A percentile compares a stretch with the other conserved stretches of the same genome.
phyloP scores from a whole-genome alignment of 148 eudicot species.

The Vaccinium myrtillus region DNA sequence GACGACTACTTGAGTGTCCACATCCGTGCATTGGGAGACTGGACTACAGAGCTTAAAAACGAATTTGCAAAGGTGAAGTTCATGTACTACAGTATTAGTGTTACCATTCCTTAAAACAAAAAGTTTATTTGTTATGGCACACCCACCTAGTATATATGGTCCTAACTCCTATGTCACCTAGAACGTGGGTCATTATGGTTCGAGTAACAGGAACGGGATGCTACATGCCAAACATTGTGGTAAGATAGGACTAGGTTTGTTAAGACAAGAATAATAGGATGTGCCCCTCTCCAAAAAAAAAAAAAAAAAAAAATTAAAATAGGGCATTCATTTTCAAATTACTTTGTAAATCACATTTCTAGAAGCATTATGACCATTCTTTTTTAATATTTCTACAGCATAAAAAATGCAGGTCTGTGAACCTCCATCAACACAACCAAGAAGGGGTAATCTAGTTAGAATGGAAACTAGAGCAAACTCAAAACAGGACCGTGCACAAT shows the following conservation, averaged over 20 bases:
- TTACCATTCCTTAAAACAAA: not conserved
- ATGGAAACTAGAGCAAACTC: slow-evolving; percentile 59
- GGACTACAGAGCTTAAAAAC: slow-evolving; percentile 73
- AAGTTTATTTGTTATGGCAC: not conserved
- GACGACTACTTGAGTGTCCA: slow-evolving; percentile 89
- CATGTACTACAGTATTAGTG: not conserved
- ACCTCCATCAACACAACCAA: slow-evolving; percentile 36
- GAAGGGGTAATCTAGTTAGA: slow-evolving; percentile 58
- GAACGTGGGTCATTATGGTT: not conserved
- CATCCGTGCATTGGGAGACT: slow-evolving; percentile 85
- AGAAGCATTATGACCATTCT: not conserved
- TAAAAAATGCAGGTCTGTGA: slow-evolving; percentile 58
- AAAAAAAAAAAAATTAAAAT: not conserved
- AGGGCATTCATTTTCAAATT: not conserved
- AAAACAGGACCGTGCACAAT: slow-evolving; percentile 36
- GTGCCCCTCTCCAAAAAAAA: not conserved
- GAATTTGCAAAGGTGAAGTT: slow-evolving; percentile 60
- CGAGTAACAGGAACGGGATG: not conserved
- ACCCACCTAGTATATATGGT: not conserved
- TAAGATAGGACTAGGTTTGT: not conserved
- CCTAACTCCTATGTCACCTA: not conserved
- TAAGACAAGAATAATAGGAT: not conserved
- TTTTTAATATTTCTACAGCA: slow-evolving; percentile 5
- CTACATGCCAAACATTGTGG: not conserved
- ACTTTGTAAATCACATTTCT: not conserved